Percentiles rank a stretch among this genome's conserved stretches.
Conservation (phyloP, 345 rosid species). For the Arabidopsis arenosa region DNA sequence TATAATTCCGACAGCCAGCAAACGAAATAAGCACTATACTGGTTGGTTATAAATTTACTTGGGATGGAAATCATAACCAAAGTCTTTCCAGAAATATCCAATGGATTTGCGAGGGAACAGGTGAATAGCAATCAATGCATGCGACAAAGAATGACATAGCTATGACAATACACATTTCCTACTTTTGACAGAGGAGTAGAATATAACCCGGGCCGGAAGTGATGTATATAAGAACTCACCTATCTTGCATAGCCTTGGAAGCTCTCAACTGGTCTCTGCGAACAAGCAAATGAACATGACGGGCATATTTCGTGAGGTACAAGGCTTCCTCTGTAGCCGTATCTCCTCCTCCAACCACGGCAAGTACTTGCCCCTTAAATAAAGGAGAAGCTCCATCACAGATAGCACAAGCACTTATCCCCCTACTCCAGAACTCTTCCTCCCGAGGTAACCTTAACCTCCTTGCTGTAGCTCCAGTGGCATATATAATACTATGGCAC, state of each 20-base stretch:
- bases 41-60: slow-evolving; percentile 18
- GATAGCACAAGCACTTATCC: slow-evolving; percentile 98
- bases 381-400: slow-evolving; percentile 99
- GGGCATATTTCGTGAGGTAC: slow-evolving; percentile 92
- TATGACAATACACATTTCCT: slow-evolving; percentile 16
- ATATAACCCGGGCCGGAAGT: not conserved
- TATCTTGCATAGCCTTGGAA: slow-evolving; percentile 98
- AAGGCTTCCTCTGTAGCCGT: slow-evolving; percentile 97
- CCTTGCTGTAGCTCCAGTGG: slow-evolving; percentile 96
- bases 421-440: slow-evolving; percentile 98
- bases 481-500: slow-evolving; percentile 78
- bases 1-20: slow-evolving; percentile 47
- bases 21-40: slow-evolving; percentile 33
- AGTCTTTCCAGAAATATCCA: slow-evolving; percentile 29
- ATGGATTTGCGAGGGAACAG: not conserved
- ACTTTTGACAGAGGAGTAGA: not conserved
- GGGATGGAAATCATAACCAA: slow-evolving; percentile 24
- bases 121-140: slow-evolving; percentile 6
- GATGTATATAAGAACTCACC: slow-evolving; percentile 55
- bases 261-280: slow-evolving; percentile 88
- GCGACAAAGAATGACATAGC: slow-evolving; percentile 1
- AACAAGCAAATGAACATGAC: slow-evolving; percentile 96
- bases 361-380: slow-evolving; percentile 94
- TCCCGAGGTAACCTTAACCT: slow-evolving; percentile 84
- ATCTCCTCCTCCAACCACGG: slow-evolving; percentile 99